Evolutionary conservation across 2,329 filamentous ascomycete genomes (phyloP), one percentile per base, ranked within the genome.

Genomic region (Blastomyces percursus): DNA sequence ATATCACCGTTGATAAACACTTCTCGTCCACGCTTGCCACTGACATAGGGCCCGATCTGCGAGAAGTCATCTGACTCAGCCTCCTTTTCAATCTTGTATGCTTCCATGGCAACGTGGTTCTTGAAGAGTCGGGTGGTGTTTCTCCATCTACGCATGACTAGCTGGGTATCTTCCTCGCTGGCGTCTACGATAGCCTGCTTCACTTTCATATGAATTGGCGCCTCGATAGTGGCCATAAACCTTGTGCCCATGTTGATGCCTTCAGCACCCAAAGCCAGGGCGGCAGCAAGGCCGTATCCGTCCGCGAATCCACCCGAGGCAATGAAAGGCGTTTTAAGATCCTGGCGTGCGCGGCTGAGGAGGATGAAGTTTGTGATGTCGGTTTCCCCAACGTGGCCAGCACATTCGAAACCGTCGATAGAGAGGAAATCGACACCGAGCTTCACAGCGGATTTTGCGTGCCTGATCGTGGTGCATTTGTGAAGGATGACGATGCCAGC

Each of bases 181-280:
- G 92, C 89, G 62, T 85, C 82, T 59, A 96, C 91, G 71, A 99
- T 99, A 68, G 89, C 82, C 75, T 95, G 82, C 82, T 99, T 99
- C 80, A 99, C 91, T 68, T 96, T 96, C 58, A 85, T 74, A 78
- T 99, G 94, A 66, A 99, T 89, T 0, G 94, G 94, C 19, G 92
- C 87, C 77, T 97, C 94, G 54, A 93, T 81, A 0, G 94, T 97
- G 79, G 89, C 93, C 90, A 99, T 95, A 80, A 97, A 99, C 51
- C 94, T 82, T 11, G 94, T 99, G 63, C 94, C 94, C 94, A 99
- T 99, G 78, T 99, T 99, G 78, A 97, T 87, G 66, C 94, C 94
- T 74, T 90, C 90, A 0, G 94, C 94, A 44, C 94, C 94, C 14
- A 99, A 83, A 50, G 88, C 87, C 69, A 99, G 80, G 8, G 94